Evolutionary conservation across 768 basidiomycete genomes (phyloP).

Genomic region (Auricularia cornea): DNA sequence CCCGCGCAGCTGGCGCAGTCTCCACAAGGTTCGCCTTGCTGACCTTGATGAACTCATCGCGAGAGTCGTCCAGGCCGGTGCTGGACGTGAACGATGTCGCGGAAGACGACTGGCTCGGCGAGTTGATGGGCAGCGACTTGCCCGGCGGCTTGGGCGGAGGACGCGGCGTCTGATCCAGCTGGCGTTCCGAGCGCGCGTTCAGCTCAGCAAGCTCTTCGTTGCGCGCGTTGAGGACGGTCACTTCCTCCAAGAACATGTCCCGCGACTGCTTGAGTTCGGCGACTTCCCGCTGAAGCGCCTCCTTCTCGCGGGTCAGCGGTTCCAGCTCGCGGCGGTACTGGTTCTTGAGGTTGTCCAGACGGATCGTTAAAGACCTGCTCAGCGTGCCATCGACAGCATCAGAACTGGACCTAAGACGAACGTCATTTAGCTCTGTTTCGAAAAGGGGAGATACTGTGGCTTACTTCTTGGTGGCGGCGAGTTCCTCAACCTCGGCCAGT

Average conservation of each 20-base stretch:
- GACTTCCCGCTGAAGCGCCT: constrained; percentile 71
- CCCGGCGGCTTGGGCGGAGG: neutral
- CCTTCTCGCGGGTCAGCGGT: constrained; percentile 74
- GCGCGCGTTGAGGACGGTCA: constrained; percentile 77
- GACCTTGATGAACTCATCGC: constrained; percentile 3
- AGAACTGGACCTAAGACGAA: constrained; percentile 6
- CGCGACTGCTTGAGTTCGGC: constrained; percentile 77
- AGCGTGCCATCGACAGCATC: constrained; percentile 22
- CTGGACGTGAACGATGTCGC: neutral
- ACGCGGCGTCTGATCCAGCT: constrained; percentile 43
- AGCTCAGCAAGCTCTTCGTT: constrained; percentile 92
- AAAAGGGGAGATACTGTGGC: constrained; percentile 14
- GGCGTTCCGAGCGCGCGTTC: constrained; percentile 71
- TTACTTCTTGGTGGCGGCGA: constrained; percentile 67
- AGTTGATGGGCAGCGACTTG: neutral
- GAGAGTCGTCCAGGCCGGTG: constrained; percentile 1
- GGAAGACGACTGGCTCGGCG: neutral
- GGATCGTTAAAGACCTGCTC: constrained; percentile 66
- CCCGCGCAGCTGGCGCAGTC: neutral
- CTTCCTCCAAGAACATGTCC: constrained; percentile 85
- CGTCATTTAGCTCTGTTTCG: neutral
- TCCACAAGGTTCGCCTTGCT: neutral
- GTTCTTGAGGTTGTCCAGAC: constrained; percentile 77
- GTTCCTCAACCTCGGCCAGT: constrained; percentile 88
- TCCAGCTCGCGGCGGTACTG: constrained; percentile 85